Evolutionary conservation across 306 rosid genomes (phyloP).

Genomic region (Heteromeles arbutifolia): DNA sequence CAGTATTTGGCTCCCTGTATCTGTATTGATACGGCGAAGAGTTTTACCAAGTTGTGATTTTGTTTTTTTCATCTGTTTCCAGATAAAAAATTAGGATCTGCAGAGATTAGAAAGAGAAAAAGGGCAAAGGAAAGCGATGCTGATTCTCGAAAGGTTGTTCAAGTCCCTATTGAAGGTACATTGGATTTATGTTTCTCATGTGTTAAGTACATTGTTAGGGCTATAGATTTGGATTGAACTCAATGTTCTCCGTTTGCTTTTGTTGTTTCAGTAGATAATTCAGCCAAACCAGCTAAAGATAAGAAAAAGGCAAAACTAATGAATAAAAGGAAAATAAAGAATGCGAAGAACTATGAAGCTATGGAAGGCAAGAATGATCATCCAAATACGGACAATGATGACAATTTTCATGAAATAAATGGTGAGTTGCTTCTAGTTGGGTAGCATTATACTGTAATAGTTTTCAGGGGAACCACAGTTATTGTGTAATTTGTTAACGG

Average conservation of each 20-base stretch:
- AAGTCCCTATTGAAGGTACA: slow-evolving; percentile 30
- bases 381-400: slow-evolving; percentile 1
- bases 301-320: slow-evolving; percentile 19
- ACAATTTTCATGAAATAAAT: slow-evolving; percentile 18
- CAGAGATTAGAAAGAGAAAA: slow-evolving; percentile 34
- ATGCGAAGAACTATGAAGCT: slow-evolving; percentile 6
- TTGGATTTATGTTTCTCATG: background rate
- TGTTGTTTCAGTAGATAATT: slow-evolving; percentile 30
- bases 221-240: background rate
- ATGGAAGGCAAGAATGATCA: slow-evolving; percentile 9
- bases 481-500: background rate
- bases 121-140: slow-evolving; percentile 22
- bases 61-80: background rate
- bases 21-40: background rate
- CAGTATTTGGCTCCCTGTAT: background rate
- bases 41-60: background rate
- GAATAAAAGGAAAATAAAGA: slow-evolving; percentile 28
- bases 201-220: too few relatives aligned
- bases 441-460: background rate
- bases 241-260: background rate
- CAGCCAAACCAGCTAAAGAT: slow-evolving; percentile 2
- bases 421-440: slow-evolving; percentile 24
- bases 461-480: background rate
- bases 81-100: background rate
- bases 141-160: slow-evolving; percentile 11